These are phyloP conservation scores for Isatis tinctoria DNA, from an alignment of 345 rosid species.

Conservation along the genomic window DNA sequence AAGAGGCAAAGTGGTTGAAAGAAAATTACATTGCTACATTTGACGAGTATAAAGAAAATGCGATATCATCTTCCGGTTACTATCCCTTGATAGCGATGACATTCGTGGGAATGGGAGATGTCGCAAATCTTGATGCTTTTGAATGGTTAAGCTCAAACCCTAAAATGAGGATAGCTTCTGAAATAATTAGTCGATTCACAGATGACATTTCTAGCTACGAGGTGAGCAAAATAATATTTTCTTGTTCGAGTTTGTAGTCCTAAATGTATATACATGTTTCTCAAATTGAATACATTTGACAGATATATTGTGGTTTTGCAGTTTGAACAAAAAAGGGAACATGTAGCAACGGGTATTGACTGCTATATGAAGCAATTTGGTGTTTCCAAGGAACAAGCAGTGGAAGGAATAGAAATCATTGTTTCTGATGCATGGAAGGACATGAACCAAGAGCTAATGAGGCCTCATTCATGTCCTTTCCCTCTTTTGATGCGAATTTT, in stretches of 20 bases:
- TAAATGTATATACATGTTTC: neutral
- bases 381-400: slow-evolving; percentile 11
- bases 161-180: slow-evolving; percentile 20
- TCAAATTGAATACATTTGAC: neutral
- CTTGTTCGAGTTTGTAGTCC: neutral
- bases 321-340: slow-evolving; percentile 21
- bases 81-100: neutral
- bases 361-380: slow-evolving; percentile 25
- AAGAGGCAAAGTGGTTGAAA: slow-evolving; percentile 23
- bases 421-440: slow-evolving; percentile 25
- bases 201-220: slow-evolving; percentile 19
- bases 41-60: slow-evolving; percentile 24
- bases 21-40: slow-evolving; percentile 13
- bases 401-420: neutral
- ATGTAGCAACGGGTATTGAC: slow-evolving; percentile 20
- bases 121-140: slow-evolving; percentile 6
- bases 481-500: slow-evolving; percentile 12
- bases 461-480: neutral
- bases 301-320: neutral
- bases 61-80: neutral
- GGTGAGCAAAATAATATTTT: neutral
- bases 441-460: slow-evolving; percentile 25
- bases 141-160: slow-evolving; percentile 24
- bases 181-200: neutral
- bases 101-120: slow-evolving; percentile 10